Evolutionary conservation across 2,329 filamentous ascomycete species (phyloP).

Genomic region (Purpureocillium lavendulum): DNA sequence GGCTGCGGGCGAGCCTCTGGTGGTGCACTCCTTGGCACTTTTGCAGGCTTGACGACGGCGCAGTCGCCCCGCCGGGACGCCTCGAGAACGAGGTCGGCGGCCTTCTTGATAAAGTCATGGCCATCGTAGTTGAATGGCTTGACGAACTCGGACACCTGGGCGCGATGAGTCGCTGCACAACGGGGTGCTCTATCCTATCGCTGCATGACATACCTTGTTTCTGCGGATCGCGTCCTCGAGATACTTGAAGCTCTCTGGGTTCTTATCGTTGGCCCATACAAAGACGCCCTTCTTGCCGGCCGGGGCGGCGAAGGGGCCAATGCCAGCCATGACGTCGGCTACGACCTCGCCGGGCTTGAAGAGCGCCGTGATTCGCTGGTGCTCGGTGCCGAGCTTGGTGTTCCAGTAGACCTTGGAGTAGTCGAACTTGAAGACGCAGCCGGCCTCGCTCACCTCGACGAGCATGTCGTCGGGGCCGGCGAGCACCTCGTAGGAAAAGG

Average conservation of each 20-base stretch:
- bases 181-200: too few relatives aligned
- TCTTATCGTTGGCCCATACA: slow-evolving; percentile 95
- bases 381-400: slow-evolving; percentile 80
- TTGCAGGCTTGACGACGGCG: slow-evolving; percentile 38
- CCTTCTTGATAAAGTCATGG: slow-evolving; percentile 65
- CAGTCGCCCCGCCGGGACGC: slow-evolving; percentile 43
- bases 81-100: slow-evolving; percentile 51
- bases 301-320: slow-evolving; percentile 89
- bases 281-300: slow-evolving; percentile 86
- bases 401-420: slow-evolving; percentile 99
- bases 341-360: slow-evolving; percentile 84
- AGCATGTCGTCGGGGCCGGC: slow-evolving; percentile 74
- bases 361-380: slow-evolving; percentile 65
- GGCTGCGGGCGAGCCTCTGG: slow-evolving; percentile 26
- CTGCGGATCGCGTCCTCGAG: slow-evolving; percentile 60
- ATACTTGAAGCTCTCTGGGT: slow-evolving; percentile 74
- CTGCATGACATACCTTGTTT: slow-evolving; percentile 78
- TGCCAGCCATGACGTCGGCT: slow-evolving; percentile 94
- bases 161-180: background rate
- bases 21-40: slow-evolving; percentile 27
- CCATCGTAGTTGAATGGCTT: slow-evolving; percentile 77
- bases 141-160: slow-evolving; percentile 61
- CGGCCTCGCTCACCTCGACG: slow-evolving; percentile 73
- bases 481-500: slow-evolving; percentile 87
- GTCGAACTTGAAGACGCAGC: slow-evolving; percentile 85